A percentile compares a stretch with the other conserved stretches of the same genome.
Conservation (phyloP, 163 green algal species). For the Scenedesmus sp. region DNA sequence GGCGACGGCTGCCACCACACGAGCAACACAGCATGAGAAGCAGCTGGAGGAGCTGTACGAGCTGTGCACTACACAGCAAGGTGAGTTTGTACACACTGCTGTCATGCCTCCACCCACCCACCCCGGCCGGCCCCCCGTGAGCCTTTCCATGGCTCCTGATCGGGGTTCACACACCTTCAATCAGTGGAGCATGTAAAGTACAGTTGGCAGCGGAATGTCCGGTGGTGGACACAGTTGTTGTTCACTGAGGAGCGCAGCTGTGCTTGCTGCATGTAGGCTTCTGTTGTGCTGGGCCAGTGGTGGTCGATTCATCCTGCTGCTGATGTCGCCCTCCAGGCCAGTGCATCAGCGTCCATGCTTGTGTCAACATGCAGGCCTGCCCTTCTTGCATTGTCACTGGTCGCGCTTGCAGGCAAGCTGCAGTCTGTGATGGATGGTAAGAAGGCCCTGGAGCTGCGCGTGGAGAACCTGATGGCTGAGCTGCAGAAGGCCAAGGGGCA, state of each 20-base stretch:
- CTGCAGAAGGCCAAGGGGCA: slow-evolving; percentile 39
- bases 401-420: slow-evolving; percentile 46
- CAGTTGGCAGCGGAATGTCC: not conserved
- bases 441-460: slow-evolving; percentile 26
- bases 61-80: slow-evolving; percentile 53
- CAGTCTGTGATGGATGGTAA: slow-evolving; percentile 51
- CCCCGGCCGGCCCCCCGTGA: no score
- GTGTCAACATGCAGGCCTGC: no score
- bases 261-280: not conserved
- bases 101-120: no score
- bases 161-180: no score
- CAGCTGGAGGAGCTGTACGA: slow-evolving; percentile 56
- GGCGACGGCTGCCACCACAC: slow-evolving; percentile 22
- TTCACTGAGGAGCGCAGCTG: no score
- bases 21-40: slow-evolving; percentile 51
- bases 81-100: not conserved
- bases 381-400: no score
- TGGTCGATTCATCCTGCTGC: not conserved
- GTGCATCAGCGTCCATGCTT: no score
- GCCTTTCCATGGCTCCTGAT: no score
- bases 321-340: no score
- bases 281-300: not conserved
- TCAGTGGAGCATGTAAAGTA: no score
- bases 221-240: no score
- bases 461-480: slow-evolving; percentile 32